Conservation (phyloP, 2,329 filamentous ascomycete species). For the Tolypocladium inflatum region DNA sequence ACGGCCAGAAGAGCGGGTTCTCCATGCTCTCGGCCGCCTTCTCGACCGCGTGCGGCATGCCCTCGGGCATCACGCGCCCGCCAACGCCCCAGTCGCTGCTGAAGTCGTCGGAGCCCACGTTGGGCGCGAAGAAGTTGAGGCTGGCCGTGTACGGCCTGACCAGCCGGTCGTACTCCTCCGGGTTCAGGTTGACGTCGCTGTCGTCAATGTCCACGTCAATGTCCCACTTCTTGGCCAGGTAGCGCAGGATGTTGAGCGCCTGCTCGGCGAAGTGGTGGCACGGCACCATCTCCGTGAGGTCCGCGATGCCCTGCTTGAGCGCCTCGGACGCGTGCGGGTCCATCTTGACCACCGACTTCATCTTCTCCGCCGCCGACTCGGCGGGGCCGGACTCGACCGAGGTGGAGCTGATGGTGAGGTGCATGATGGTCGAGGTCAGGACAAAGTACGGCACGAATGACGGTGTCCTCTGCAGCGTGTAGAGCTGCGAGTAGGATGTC, state of each 20-base stretch:
- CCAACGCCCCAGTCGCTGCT: slow-evolving; percentile 34
- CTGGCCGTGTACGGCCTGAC: slow-evolving; percentile 40
- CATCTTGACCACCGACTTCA: slow-evolving; percentile 22
- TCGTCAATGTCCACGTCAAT: slow-evolving; percentile 37
- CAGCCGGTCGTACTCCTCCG: slow-evolving; percentile 28
- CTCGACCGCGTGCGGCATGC: slow-evolving; percentile 8
- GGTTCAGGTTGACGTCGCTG: slow-evolving; percentile 12
- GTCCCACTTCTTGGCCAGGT: slow-evolving; percentile 49
- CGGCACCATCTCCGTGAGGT: slow-evolving; percentile 50
- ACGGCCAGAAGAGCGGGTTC: slow-evolving; percentile 52
- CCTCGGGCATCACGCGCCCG: slow-evolving; percentile 5
- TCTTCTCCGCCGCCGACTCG: slow-evolving; percentile 9
- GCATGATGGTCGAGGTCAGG: slow-evolving; percentile 52
- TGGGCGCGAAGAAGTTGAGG: slow-evolving; percentile 48
- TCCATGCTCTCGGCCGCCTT: slow-evolving; percentile 29
- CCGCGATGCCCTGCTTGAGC: slow-evolving; percentile 44
- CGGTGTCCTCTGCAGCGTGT: slow-evolving; percentile 47
- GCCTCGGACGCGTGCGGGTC: slow-evolving; percentile 32
- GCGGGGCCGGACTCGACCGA: slow-evolving; percentile 4
- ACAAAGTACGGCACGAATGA: slow-evolving; percentile 55
- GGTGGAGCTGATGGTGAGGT: slow-evolving; percentile 42
- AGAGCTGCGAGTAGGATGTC: slow-evolving; percentile 47
- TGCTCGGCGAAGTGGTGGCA: slow-evolving; percentile 53
- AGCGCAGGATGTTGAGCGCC: slow-evolving; percentile 49
- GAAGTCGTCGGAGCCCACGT: slow-evolving; percentile 37